These are phyloP conservation scores for Boletus sp. DNA, from an alignment of 1,284 basidiomycete genomes.

Conservation along the genomic window DNA sequence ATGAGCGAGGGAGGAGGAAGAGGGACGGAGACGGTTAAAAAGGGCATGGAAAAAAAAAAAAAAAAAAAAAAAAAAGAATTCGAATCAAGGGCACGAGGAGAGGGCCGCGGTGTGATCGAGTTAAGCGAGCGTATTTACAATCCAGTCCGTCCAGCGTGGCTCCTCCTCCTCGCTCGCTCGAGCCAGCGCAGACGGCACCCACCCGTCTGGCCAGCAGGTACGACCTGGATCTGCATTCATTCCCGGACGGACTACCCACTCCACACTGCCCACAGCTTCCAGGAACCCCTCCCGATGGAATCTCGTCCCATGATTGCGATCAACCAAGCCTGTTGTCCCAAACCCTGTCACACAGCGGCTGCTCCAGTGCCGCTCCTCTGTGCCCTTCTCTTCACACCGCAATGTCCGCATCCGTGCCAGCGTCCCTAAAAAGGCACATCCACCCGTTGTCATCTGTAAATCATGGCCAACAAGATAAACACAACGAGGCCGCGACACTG, in stretches of 20 bases:
- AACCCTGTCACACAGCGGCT: conserved; percentile 17
- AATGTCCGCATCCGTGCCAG: conserved; percentile 26
- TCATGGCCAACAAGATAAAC: conserved; percentile 17
- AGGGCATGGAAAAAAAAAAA: conserved; percentile 54
- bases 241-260: conserved; percentile 18
- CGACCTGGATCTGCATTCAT: conserved; percentile 35
- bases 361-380: conserved; percentile 7
- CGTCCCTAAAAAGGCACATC: conserved; percentile 20
- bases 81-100: conserved; percentile 63
- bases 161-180: not conserved
- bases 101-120: conserved; percentile 42
- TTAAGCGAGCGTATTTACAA: conserved; percentile 39
- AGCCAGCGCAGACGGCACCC: too few species aligned
- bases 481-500: conserved; percentile 29
- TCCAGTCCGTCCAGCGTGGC: conserved; percentile 31
- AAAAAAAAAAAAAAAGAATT: conserved; percentile 59
- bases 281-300: conserved; percentile 29
- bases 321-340: conserved; percentile 14
- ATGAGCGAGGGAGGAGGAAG: conserved; percentile 13
- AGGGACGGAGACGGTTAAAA: conserved; percentile 39
- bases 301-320: conserved; percentile 26
- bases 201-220: too few species aligned
- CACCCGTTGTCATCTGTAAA: conserved; percentile 21
- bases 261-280: conserved; percentile 24
- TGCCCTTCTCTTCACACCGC: conserved; percentile 26